phyloP scores from a whole-genome alignment of 1,139 yeast genomes.

The Magnusiomyces sp. region DNA sequence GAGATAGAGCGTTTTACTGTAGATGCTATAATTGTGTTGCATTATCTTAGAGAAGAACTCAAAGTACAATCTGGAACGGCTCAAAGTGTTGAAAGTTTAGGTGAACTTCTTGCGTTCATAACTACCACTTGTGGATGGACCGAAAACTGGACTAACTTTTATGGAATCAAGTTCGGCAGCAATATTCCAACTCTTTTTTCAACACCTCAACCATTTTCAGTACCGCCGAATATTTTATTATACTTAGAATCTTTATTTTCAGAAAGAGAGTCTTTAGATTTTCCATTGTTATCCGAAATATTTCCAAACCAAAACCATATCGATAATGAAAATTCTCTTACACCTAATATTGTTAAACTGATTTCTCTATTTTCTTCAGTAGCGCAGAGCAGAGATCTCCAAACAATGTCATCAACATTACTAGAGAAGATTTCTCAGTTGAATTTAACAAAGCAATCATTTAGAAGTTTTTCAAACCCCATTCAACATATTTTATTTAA shows the following conservation, averaged over 20 bases:
- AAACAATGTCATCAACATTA: background rate
- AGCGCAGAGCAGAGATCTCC: background rate
- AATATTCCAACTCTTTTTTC: conserved; percentile 6
- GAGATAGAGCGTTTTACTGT: too few relatives aligned
- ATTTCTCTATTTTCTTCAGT: background rate
- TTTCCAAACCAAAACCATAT: background rate
- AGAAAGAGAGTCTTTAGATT: background rate
- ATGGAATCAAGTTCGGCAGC: conserved; percentile 26
- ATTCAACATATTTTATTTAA: conserved; percentile 3
- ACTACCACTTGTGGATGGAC: conserved; percentile 73
- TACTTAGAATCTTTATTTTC: too few relatives aligned
- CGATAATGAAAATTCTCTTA: background rate
- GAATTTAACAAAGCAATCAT: background rate
- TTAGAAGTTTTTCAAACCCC: background rate
- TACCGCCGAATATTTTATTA: conserved; percentile 20
- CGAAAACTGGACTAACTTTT: conserved; percentile 49
- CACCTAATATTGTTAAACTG: background rate
- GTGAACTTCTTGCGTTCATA: conserved; percentile 51
- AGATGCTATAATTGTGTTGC: conserved; percentile 26
- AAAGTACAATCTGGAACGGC: conserved; percentile 46
- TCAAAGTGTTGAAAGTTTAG: conserved; percentile 36
- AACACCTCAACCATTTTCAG: conserved; percentile 19
- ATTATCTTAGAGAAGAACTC: conserved; percentile 68
- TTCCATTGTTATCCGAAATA: conserved; percentile 4
- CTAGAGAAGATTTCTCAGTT: background rate